Conservation (phyloP, 345 rosid genomes). For the Sisymbrium irio region DNA sequence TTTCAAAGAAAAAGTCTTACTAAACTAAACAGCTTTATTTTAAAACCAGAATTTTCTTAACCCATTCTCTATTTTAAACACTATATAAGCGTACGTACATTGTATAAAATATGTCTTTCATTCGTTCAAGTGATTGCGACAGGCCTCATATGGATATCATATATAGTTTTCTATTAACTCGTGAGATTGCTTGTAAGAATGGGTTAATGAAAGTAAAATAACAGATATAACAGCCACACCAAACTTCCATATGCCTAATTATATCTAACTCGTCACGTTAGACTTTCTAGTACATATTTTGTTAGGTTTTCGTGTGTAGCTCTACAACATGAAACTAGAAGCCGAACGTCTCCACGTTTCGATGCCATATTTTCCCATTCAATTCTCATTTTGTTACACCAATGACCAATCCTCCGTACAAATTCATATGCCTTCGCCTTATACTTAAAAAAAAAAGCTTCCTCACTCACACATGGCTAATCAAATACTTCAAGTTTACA, state of each 20-base stretch:
- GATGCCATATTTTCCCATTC: background rate
- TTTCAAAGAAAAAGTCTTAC: slow-evolving; percentile 6
- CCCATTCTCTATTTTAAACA: background rate
- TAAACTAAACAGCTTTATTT: slow-evolving; percentile 2
- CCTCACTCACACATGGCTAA: background rate
- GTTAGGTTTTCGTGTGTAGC: slow-evolving; percentile 13
- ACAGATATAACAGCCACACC: slow-evolving; percentile 37
- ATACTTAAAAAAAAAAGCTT: background rate
- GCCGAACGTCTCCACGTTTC: slow-evolving; percentile 5
- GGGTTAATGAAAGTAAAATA: background rate
- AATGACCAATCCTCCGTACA: background rate
- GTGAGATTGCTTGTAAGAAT: background rate
- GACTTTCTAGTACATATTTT: slow-evolving; percentile 9
- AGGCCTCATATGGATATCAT: background rate
- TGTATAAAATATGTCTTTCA: background rate
- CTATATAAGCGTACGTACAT: background rate
- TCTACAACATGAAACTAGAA: background rate
- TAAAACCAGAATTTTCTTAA: background rate
- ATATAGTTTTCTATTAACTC: slow-evolving; percentile 2
- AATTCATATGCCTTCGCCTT: background rate
- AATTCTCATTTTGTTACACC: background rate
- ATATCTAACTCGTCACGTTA: slow-evolving; percentile 21
- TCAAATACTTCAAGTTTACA: background rate
- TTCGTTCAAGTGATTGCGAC: slow-evolving; percentile 4
- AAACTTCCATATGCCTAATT: slow-evolving; percentile 13